phyloP scores from a whole-genome alignment of 2,329 filamentous ascomycete genomes.

The Trichoderma sp. region DNA sequence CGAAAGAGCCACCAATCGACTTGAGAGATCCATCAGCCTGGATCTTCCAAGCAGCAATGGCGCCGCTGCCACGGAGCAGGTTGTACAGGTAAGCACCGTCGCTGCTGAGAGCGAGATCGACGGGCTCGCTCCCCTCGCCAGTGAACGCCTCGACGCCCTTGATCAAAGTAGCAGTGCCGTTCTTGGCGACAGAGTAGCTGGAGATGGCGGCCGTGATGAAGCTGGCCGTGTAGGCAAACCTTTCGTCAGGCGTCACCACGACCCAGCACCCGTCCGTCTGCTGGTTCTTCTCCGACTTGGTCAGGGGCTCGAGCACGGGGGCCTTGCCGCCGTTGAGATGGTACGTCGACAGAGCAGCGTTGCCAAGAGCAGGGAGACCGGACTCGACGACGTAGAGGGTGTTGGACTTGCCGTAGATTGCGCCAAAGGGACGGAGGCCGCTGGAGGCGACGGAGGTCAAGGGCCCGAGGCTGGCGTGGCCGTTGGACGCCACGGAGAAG shows the following conservation, averaged over 20 bases:
- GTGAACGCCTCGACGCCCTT: constrained; percentile 30
- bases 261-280: constrained; percentile 34
- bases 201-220: constrained; percentile 33
- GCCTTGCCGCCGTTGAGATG: constrained; percentile 26
- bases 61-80: constrained; percentile 32
- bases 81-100: constrained; percentile 33
- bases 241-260: constrained; percentile 31
- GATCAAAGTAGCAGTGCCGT: constrained; percentile 30
- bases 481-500: constrained; percentile 29
- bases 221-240: constrained; percentile 32
- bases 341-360: constrained; percentile 30
- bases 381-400: constrained; percentile 30
- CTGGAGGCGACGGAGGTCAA: constrained; percentile 29
- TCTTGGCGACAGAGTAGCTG: constrained; percentile 29
- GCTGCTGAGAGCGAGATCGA: constrained; percentile 31
- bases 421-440: constrained; percentile 30
- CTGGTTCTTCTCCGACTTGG: constrained; percentile 29
- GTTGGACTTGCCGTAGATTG: constrained; percentile 24
- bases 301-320: constrained; percentile 29
- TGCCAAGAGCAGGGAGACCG: constrained; percentile 28
- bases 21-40: constrained; percentile 31
- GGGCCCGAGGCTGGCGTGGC: constrained; percentile 26
- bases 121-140: constrained; percentile 30
- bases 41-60: constrained; percentile 31
- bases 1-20: constrained; percentile 31